Percentiles rank a stretch among this genome's conserved stretches.
phyloP scores from a whole-genome alignment of 352 stramenopile genomes.

The Pythium chondricola region DNA sequence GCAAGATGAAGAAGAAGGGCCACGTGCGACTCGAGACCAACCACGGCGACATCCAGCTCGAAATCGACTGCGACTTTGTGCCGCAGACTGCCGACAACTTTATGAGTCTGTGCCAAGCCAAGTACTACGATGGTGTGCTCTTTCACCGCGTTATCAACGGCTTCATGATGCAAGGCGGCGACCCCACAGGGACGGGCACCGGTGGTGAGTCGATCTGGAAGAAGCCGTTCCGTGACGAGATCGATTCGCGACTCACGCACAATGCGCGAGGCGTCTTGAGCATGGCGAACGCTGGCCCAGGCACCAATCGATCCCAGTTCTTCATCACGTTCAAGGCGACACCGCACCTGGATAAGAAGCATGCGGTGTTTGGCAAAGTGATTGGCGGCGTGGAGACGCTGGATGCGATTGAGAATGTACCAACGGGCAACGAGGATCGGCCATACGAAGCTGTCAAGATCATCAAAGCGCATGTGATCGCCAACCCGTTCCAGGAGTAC shows the following conservation, averaged over 20 bases:
- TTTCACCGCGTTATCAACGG: slow-evolving; percentile 97
- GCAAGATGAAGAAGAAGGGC: slow-evolving; percentile 94
- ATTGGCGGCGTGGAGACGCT: slow-evolving; percentile 88
- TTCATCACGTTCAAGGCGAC: slow-evolving; percentile 97
- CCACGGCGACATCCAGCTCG: slow-evolving; percentile 92
- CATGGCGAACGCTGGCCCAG: slow-evolving; percentile 96
- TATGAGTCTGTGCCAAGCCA: slow-evolving; percentile 93
- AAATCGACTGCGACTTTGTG: slow-evolving; percentile 96
- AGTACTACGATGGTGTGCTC: slow-evolving; percentile 92
- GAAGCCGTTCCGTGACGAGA: slow-evolving; percentile 94
- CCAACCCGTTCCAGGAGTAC: slow-evolving; percentile 88
- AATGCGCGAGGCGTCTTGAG: slow-evolving; percentile 87
- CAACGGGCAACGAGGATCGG: slow-evolving; percentile 73
- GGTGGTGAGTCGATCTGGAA: slow-evolving; percentile 94
- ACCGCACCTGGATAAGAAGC: slow-evolving; percentile 97
- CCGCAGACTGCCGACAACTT: slow-evolving; percentile 97
- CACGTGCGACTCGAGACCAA: slow-evolving; percentile 95
- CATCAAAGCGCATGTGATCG: slow-evolving; percentile 68
- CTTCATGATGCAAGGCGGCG: slow-evolving; percentile 96
- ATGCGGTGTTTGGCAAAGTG: slow-evolving; percentile 95
- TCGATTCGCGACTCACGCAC: slow-evolving; percentile 87
- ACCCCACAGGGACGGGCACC: slow-evolving; percentile 93
- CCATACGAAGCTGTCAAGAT: slow-evolving; percentile 85
- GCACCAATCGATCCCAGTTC: slow-evolving; percentile 98
- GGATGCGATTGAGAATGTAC: slow-evolving; percentile 69